Conservation (phyloP, 257 asterid species). For the Nicotiana sylvestris region DNA sequence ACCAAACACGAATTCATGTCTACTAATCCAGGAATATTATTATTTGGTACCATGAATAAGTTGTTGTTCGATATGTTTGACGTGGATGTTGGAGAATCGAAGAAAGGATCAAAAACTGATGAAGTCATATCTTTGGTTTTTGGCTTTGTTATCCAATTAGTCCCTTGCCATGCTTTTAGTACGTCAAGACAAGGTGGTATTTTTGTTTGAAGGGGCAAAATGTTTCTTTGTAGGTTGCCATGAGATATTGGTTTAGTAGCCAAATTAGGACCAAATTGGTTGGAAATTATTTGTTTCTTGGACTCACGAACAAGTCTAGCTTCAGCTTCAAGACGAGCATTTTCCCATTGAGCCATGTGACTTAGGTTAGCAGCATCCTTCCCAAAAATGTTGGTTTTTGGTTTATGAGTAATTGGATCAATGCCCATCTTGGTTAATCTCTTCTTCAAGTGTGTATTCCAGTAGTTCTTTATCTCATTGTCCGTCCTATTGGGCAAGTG, state of each 20-base stretch:
- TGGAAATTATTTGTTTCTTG: not conserved
- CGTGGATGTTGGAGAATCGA: not conserved
- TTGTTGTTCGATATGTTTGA: not conserved
- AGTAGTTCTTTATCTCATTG: not conserved
- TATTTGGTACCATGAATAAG: not conserved
- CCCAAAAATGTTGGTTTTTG: not conserved
- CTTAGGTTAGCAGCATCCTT: not conserved
- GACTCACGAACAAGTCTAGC: conserved; percentile 2
- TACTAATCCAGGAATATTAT: not conserved
- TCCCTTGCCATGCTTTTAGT: conserved; percentile 1
- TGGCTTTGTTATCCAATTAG: not conserved
- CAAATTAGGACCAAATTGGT: no score
- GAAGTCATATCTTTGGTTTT: not conserved
- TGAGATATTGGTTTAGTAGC: no score
- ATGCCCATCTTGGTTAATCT: not conserved
- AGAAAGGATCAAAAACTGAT: not conserved
- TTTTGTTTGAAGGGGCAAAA: not conserved
- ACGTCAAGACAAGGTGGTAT: not conserved
- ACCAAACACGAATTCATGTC: not conserved
- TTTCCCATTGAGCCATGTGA: conserved; percentile 11
- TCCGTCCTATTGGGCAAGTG: not conserved
- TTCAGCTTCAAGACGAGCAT: conserved; percentile 6
- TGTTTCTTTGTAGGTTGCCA: no score
- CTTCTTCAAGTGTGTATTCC: not conserved
- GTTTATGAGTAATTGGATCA: conserved; percentile 10